phyloP scores from a whole-genome alignment of 2,329 filamentous ascomycete genomes.

The Cercospora sp. region DNA sequence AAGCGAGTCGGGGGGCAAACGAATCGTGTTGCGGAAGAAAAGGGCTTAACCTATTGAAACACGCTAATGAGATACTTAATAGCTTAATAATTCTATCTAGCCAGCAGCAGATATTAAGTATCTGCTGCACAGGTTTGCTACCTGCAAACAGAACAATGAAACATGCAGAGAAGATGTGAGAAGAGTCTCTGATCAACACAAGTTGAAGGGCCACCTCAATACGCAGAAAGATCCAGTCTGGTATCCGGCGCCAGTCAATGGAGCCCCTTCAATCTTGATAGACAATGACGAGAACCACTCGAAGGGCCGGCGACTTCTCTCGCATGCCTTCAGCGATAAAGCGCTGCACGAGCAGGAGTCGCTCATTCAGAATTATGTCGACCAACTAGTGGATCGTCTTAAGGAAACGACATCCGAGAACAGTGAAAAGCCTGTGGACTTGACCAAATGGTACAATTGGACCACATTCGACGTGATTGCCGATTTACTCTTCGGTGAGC shows the following conservation, averaged over 20 bases:
- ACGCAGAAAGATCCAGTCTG: constrained; percentile 42
- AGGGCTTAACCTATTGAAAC: too few species aligned
- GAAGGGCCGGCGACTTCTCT: constrained; percentile 42
- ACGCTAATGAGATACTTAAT: too few species aligned
- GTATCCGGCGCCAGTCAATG: constrained; percentile 39
- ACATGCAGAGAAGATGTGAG: too few species aligned
- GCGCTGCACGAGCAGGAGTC: constrained; percentile 45
- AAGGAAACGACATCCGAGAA: constrained; percentile 32
- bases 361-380: constrained; percentile 43
- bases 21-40: too few species aligned
- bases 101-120: too few species aligned
- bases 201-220: constrained; percentile 36
- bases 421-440: constrained; percentile 25
- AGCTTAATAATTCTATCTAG: too few species aligned
- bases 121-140: too few species aligned
- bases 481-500: constrained; percentile 29
- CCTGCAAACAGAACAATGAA: too few species aligned
- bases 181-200: too few species aligned
- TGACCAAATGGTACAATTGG: constrained; percentile 40
- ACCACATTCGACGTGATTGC: constrained; percentile 41
- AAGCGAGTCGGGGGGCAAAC: too few species aligned
- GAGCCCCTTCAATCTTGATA: constrained; percentile 34
- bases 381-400: constrained; percentile 43
- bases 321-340: constrained; percentile 47
- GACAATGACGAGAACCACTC: constrained; percentile 44